Conservation (phyloP, 495 filamentous ascomycete species). For the Penicillium pulvis region DNA sequence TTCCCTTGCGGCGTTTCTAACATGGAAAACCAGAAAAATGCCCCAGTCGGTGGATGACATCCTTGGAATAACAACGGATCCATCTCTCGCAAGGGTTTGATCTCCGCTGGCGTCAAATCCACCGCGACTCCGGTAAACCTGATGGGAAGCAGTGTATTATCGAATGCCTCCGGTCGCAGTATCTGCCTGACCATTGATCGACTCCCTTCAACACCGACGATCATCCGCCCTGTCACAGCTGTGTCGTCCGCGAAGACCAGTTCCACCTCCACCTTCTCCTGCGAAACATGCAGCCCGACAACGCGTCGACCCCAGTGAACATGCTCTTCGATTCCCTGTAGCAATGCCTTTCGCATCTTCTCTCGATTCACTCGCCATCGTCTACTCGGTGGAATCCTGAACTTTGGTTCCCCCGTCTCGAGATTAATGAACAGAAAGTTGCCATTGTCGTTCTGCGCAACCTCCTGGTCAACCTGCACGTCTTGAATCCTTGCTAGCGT, state of each 20-base stretch:
- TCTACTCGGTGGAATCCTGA: constrained; percentile 26
- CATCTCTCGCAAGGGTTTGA: constrained; percentile 47
- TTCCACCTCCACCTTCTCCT: constrained; percentile 15
- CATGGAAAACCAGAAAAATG: constrained; percentile 55
- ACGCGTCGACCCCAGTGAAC: constrained; percentile 29
- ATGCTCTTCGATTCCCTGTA: constrained; percentile 28
- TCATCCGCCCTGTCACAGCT: constrained; percentile 20
- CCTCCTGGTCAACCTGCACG: constrained; percentile 49
- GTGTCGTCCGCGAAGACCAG: constrained; percentile 25
- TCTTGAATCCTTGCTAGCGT: constrained; percentile 47
- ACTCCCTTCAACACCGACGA: constrained; percentile 53
- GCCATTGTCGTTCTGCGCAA: constrained; percentile 29
- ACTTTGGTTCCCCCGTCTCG: constrained; percentile 29
- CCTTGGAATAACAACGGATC: constrained; percentile 64
- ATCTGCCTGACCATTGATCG: constrained; percentile 45
- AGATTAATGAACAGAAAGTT: constrained; percentile 37
- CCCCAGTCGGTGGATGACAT: constrained; percentile 52
- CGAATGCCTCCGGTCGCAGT: constrained; percentile 33
- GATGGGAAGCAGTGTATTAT: constrained; percentile 21
- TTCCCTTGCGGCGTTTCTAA: constrained; percentile 37
- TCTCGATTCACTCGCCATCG: constrained; percentile 36
- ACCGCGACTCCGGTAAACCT: constrained; percentile 34
- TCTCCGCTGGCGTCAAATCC: constrained; percentile 28
- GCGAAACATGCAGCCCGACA: constrained; percentile 9
- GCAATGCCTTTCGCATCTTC: constrained; percentile 24